Conservation (phyloP, 2,329 filamentous ascomycete genomes). For the Ramularia collo-cygni region DNA sequence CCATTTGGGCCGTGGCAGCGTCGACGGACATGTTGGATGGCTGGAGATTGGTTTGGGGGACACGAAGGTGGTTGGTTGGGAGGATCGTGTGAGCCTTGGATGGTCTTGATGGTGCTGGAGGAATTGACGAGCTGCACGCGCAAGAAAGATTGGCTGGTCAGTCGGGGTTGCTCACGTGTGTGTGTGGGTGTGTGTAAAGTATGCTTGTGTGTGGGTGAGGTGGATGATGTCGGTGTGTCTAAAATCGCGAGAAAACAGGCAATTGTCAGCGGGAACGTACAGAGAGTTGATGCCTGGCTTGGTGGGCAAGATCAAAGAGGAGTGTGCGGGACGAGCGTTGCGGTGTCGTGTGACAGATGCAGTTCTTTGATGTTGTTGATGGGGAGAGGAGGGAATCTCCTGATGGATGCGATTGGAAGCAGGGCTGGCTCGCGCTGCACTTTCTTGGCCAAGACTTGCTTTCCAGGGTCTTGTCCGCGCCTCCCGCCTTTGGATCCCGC, state of each 20-base stretch:
- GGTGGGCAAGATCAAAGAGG: slow-evolving; percentile 4
- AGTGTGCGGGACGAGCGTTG: not conserved
- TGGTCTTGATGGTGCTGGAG: slow-evolving; percentile 32
- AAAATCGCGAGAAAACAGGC: too few relatives aligned
- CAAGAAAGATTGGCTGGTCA: too few relatives aligned
- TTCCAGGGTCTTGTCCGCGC: not conserved
- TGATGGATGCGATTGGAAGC: too few relatives aligned
- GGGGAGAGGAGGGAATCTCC: not conserved
- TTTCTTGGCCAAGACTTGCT: too few relatives aligned
- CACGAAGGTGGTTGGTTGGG: slow-evolving; percentile 1
- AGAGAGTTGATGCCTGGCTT: slow-evolving; percentile 3
- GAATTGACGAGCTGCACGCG: slow-evolving; percentile 41
- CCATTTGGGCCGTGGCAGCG: slow-evolving; percentile 67
- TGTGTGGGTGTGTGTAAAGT: not conserved
- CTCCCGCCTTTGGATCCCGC: not conserved
- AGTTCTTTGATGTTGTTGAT: not conserved
- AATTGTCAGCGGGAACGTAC: slow-evolving; percentile 1
- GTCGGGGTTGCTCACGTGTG: slow-evolving; percentile 1
- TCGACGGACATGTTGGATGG: slow-evolving; percentile 81
- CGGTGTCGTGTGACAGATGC: not conserved
- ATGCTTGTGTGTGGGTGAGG: not conserved
- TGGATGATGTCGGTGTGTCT: too few relatives aligned
- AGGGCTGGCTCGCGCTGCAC: too few relatives aligned
- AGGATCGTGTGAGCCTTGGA: slow-evolving; percentile 1
- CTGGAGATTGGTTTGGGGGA: slow-evolving; percentile 28